phyloP scores from a whole-genome alignment of 192 early-diverging fungal species.

The Umbelopsis isabellina region DNA sequence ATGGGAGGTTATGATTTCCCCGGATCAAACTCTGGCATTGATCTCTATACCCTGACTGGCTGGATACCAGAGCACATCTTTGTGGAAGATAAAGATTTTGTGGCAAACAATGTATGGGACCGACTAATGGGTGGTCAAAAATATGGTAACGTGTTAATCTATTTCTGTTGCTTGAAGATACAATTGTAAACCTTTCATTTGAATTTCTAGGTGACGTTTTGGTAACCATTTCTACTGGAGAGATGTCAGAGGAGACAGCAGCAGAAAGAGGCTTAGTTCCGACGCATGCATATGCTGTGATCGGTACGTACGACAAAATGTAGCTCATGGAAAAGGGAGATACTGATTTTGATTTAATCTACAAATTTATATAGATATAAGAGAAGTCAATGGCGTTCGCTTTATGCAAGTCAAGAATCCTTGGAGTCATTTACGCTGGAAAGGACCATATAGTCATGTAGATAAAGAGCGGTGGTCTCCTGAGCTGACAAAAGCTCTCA shows the following conservation, averaged over 20 bases:
- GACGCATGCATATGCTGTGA: constrained; percentile 89
- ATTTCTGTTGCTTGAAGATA: neutral
- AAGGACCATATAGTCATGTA: constrained; percentile 70
- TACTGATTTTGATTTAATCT: too few species aligned
- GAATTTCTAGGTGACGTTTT: constrained; percentile 61
- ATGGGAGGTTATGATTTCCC: constrained; percentile 97
- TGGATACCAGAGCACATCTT: constrained; percentile 96
- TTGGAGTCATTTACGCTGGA: constrained; percentile 91
- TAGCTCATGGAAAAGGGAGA: neutral
- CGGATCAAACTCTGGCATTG: constrained; percentile 92
- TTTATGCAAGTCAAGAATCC: constrained; percentile 91
- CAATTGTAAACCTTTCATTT: too few species aligned
- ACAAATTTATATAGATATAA: constrained; percentile 49
- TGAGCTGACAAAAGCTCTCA: constrained; percentile 62
- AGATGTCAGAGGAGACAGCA: constrained; percentile 68
- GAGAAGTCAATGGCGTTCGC: constrained; percentile 61
- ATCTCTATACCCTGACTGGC: constrained; percentile 77
- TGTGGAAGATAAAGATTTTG: constrained; percentile 71
- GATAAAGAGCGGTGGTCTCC: constrained; percentile 72
- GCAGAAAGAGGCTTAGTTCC: constrained; percentile 75
- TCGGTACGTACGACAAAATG: constrained; percentile 46
- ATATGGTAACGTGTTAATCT: constrained; percentile 46
- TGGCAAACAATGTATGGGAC: constrained; percentile 71
- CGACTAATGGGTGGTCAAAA: constrained; percentile 68
- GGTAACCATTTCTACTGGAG: constrained; percentile 85